A percentile compares a stretch with the other conserved stretches of the same genome.
Evolutionary conservation across 805 yeast species (phyloP).

Genomic region (Starmerella stigmatis): DNA sequence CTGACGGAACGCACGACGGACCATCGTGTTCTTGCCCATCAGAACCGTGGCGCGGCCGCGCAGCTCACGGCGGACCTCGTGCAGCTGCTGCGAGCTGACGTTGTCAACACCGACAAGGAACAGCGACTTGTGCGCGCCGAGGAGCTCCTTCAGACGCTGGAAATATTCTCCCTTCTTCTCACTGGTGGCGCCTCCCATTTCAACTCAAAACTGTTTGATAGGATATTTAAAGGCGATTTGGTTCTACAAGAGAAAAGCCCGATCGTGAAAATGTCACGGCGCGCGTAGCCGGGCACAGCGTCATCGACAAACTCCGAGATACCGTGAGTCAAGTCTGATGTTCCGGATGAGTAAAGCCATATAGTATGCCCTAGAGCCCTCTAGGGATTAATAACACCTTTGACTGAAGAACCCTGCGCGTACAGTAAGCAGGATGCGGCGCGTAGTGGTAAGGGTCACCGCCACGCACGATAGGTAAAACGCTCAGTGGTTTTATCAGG

Average conservation of each 20-base stretch:
- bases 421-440: no score
- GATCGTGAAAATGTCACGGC: constrained; percentile 1
- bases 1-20: constrained; percentile 98
- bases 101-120: constrained; percentile 99
- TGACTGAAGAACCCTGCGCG: no score
- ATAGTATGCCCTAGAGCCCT: constrained; percentile 1
- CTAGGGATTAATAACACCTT: no score
- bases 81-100: constrained; percentile 99
- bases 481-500: no score
- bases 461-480: no score
- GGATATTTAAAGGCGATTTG: constrained; percentile 31
- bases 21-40: constrained; percentile 99
- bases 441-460: no score
- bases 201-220: constrained; percentile 48
- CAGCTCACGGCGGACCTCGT: constrained; percentile 94
- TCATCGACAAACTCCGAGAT: background rate
- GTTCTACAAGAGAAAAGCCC: background rate
- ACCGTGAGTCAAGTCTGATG: no score
- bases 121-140: constrained; percentile 95
- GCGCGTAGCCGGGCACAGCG: background rate
- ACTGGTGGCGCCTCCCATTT: constrained; percentile 87
- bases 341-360: no score
- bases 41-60: constrained; percentile 91
- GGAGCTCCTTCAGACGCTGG: constrained; percentile 84
- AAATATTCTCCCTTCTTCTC: constrained; percentile 95